Percentiles rank a stretch among this genome's conserved stretches.
These are phyloP conservation scores for Blastomyces gilchristii DNA, from an alignment of 2,329 filamentous ascomycete genomes.

Conservation along the genomic window DNA sequence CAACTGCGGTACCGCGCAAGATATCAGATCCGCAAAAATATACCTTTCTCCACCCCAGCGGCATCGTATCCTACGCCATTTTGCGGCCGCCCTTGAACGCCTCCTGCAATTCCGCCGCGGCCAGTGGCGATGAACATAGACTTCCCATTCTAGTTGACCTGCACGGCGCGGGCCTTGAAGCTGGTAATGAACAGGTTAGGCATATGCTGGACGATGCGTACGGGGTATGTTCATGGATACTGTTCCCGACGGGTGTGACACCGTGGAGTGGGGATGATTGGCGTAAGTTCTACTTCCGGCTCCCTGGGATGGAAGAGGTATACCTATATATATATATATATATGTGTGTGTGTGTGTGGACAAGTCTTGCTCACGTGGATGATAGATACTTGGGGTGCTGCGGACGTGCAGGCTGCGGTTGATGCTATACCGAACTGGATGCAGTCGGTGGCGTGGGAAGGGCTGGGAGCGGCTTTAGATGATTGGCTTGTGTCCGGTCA, in stretches of 20 bases:
- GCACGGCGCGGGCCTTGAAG: slow-evolving; percentile 50
- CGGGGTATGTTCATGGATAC: slow-evolving; percentile 45
- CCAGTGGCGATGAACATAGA: slow-evolving; percentile 12
- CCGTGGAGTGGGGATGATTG: slow-evolving; percentile 53
- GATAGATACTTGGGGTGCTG: slow-evolving; percentile 44
- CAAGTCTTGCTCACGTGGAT: not conserved
- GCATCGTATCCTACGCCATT: slow-evolving; percentile 48
- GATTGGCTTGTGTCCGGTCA: slow-evolving; percentile 48
- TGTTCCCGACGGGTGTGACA: slow-evolving; percentile 49
- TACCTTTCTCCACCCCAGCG: slow-evolving; percentile 45
- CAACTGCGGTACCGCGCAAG: slow-evolving; percentile 16
- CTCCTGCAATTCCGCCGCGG: slow-evolving; percentile 17
- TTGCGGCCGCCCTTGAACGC: slow-evolving; percentile 42
- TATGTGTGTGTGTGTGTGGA: too few species aligned
- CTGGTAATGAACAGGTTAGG: slow-evolving; percentile 38
- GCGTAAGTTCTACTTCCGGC: slow-evolving; percentile 32
- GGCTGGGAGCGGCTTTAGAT: slow-evolving; percentile 35
- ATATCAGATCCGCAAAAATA: slow-evolving; percentile 42
- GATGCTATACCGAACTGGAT: slow-evolving; percentile 43
- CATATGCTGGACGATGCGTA: slow-evolving; percentile 41
- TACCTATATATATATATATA: too few species aligned
- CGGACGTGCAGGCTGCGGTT: slow-evolving; percentile 46
- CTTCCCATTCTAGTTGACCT: slow-evolving; percentile 43
- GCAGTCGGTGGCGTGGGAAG: slow-evolving; percentile 38
- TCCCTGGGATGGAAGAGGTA: not conserved